phyloP scores from a whole-genome alignment of 768 basidiomycete species.

The Rhodotorula babjevae region DNA sequence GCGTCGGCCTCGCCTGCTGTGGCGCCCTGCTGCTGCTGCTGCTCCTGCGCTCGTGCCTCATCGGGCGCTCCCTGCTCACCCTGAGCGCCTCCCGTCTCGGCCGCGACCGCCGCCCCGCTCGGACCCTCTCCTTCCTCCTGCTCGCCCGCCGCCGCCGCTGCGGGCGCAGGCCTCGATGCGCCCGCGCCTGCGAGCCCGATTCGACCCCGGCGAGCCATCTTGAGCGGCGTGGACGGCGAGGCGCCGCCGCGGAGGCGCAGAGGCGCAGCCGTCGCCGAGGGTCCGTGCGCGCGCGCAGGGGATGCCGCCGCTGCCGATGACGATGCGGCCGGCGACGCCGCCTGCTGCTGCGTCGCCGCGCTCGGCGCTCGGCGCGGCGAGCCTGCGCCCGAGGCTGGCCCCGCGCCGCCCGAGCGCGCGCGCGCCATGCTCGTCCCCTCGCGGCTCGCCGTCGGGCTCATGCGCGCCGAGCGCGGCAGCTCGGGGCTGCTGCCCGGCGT shows the following conservation, averaged over 20 bases:
- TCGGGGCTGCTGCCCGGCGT: neutral
- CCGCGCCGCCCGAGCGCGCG: neutral
- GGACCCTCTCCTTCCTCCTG: neutral
- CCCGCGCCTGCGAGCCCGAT: slow-evolving; percentile 22
- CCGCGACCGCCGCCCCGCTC: neutral
- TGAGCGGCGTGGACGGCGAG: neutral
- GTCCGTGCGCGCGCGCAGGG: neutral
- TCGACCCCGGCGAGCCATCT: slow-evolving; percentile 8
- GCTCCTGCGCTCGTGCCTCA: neutral
- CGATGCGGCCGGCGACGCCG: no score
- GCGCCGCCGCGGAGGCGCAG: neutral
- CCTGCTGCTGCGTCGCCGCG: neutral
- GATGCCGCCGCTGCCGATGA: no score
- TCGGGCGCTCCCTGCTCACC: neutral
- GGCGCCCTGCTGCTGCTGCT: neutral
- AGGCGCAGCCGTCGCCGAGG: neutral
- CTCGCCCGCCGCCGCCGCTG: neutral
- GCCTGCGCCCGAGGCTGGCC: no score
- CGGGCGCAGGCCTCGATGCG: neutral
- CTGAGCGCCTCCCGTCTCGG: neutral
- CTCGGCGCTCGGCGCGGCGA: no score
- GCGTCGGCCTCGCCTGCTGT: neutral
- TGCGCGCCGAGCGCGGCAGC: neutral
- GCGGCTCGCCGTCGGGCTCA: neutral
- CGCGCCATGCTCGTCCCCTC: no score